Evolutionary conservation across 768 basidiomycete species (phyloP), one percentile per base, ranked within the genome.

Genomic region (Kwoniella europaea): DNA sequence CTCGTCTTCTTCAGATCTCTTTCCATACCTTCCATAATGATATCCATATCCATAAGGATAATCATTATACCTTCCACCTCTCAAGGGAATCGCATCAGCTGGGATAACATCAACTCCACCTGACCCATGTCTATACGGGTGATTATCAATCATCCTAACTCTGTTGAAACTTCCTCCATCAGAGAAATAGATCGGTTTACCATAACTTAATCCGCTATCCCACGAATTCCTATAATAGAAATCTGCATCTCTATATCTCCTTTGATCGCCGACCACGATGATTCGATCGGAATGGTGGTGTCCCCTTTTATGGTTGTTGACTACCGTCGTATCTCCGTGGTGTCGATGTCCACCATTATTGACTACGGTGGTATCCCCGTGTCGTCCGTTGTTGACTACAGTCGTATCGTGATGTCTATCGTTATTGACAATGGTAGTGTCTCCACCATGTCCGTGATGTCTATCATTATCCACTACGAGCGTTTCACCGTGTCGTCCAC

Each of bases 171-270:
- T 63, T 29, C 50, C 67, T 15, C 71, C 71, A 59, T 64, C 50
- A n/a, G 61, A 62, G 58, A 72, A 68, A 58, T 68, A 72, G 46
- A 72, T 72, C 1, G 71, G 71, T 43, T 54, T 53, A 43, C 71
- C 71, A 20, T 70, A 57, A 20, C 63, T 64, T 42, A 67, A 50
- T 12, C 65, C 65, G 16, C 58, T 57, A 46, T 56, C 52, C 65
- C 68, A 67, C 15, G 71, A 62, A 53, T 67, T 41, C 9, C 65
- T 60, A 29, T 67, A 63, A 29, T 66, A 71, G 71, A 67, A 71
- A 54, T 71, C 71, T 3, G 71, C 63, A 71, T 71, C 65, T 41
- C 53, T 60, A 20, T 71, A 71, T 24, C 66, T 50, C 46, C 56
- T 67, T 4, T 60, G 41, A 58, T 71, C 71, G 27, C 71, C 71